Evolutionary conservation across 2,329 filamentous ascomycete genomes (phyloP), one percentile per base, ranked within the genome.

Genomic region (Colletotrichum sp.): DNA sequence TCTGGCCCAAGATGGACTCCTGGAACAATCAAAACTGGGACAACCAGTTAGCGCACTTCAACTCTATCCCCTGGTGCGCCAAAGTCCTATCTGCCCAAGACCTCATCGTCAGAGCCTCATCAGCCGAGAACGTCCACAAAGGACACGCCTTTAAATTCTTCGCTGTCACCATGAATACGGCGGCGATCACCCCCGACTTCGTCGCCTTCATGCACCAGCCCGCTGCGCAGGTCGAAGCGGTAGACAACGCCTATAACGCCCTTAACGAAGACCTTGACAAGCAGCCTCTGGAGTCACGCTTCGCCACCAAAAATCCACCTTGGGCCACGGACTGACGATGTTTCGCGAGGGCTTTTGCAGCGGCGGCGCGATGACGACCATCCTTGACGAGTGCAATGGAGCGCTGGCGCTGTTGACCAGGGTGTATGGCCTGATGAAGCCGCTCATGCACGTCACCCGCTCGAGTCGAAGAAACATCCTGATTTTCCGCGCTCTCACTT

Each of bases 401-500:
- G 66, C 48, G 13, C 13, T 68, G 22, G 66, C n/a, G 8, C n/a
- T 13, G 30, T 22, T 16, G n/a, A 59, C 28, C 3, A 39, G 22
- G 22, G 8, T 59, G 6, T 16, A 15, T 3, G 52, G 16, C 9
- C 28, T 60, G 48, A 59, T 60, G 16, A 30, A 28, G 30, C 66
- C 32, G 9, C 18, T n/a, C n/a, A 16, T 4, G 66, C 16, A 12
- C 24, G 52, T 18, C 8, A 16, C 4, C 7, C 32, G 9, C 4
- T 28, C 66, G 48, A 36, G n/a, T 52, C 44, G 44, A 52, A 52
- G n/a, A 22, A 52, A 13, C 12, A 10, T 1, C 3, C 44, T 22
- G 2, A 2, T 2, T 52, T 52, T 5, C 6, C 1, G 5, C 8
- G 1, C 3, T 22, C 0, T 52, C 18, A 48, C 39, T 52, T 22